Evolutionary conservation across 148 eudicot species (phyloP), one percentile per base, ranked within the genome.

Genomic region (Mesembryanthemum crystallinum): DNA sequence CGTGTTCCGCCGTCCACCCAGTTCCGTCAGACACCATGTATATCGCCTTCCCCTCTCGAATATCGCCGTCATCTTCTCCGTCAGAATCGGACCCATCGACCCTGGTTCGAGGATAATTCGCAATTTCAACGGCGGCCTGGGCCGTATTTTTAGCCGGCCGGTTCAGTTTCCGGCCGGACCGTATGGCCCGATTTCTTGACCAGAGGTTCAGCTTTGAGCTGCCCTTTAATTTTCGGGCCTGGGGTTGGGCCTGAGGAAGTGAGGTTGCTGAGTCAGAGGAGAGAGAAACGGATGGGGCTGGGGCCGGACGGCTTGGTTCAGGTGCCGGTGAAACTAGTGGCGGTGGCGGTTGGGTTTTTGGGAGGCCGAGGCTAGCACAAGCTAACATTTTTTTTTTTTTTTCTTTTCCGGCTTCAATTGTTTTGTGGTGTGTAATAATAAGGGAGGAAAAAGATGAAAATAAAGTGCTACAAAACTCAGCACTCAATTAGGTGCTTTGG

Each of bases 1-100:
- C 84, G 35, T 94, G 89, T 82, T 94, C 98, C 62, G 85, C 98
- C 81, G 97, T 94, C 98, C 96, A 94, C 27, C 98, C 98, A 0
- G 98, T 94, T 0, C 97, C 93, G 54, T 94, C 98, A 4, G 98
- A 94, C 4, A 94, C 93, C 85, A 94, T 88, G 27, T 89, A 94
- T 6, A 94, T 94, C 42, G 87, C 72, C 88, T 90, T 94, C 20
- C 73, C 86, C 37, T 17, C 83, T 8, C 8, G 21, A 55, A 51
- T 64, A 32, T 42, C 76, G 43, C 55, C 74, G 43, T 68, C 82
- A 66, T 82, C 80, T 55, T 83, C 86, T 15, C 42, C 80, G 47
- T 67, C 39, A 1, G 28, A 47, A 24, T 65, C 81, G 9, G 67
- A 43, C 10, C 15, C 54, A 17, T 23, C 55, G 25, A 39, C 76